Conservation (phyloP, 1,284 basidiomycete species). For the Laetiporus sulphureus region DNA sequence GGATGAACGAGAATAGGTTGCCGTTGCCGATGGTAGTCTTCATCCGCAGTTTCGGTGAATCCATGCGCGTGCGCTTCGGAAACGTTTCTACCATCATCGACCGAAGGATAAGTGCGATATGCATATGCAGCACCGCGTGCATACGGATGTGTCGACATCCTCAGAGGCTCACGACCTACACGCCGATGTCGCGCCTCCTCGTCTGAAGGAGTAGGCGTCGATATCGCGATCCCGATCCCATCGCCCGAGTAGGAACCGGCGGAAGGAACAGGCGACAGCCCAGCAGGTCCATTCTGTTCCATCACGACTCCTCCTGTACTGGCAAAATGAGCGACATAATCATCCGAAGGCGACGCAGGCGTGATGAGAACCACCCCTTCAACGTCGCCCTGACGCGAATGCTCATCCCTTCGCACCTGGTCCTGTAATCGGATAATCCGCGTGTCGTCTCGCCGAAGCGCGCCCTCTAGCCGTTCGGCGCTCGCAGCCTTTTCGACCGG, state of each 20-base stretch:
- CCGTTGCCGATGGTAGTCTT: conserved; percentile 41
- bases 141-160: conserved; percentile 51
- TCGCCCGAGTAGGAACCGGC: conserved; percentile 24
- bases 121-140: conserved; percentile 38
- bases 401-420: conserved; percentile 14
- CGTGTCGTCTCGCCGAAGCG: conserved; percentile 35
- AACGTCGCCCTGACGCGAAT: conserved; percentile 8
- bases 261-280: conserved; percentile 26
- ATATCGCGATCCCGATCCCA: conserved; percentile 60
- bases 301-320: no score
- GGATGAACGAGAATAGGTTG: conserved; percentile 32
- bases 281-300: conserved; percentile 7
- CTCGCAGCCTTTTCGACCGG: conserved; percentile 24
- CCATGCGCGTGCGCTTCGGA: conserved; percentile 22
- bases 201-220: conserved; percentile 45
- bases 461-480: conserved; percentile 33
- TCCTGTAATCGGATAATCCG: conserved; percentile 34
- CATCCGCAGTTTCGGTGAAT: conserved; percentile 17
- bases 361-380: conserved; percentile 18
- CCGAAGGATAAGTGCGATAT: conserved; percentile 12
- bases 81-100: neutral
- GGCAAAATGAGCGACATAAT: no score
- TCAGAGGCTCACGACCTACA: conserved; percentile 27
- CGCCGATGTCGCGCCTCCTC: conserved; percentile 19
- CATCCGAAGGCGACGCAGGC: conserved; percentile 10